These are phyloP conservation scores for Penicillium oxalicum DNA, from an alignment of 2,329 filamentous ascomycete genomes.

Conservation along the genomic window DNA sequence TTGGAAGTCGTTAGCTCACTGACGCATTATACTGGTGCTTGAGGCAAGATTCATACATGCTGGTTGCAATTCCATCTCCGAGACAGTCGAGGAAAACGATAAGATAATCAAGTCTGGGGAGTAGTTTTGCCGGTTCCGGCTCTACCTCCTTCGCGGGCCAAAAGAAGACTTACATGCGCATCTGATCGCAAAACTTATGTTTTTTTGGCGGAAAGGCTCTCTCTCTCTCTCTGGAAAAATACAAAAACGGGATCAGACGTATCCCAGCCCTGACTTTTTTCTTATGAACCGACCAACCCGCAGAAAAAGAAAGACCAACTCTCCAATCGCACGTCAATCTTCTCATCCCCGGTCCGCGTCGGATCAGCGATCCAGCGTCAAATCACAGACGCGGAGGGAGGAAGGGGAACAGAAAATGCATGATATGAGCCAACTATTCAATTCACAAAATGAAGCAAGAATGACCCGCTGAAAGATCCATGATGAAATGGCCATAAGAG, in stretches of 20 bases:
- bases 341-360: constrained; percentile 19
- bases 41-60: too few relatives aligned
- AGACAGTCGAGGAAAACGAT: too few relatives aligned
- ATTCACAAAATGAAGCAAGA: constrained; percentile 26
- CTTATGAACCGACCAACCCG: background rate
- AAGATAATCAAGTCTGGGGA: too few relatives aligned
- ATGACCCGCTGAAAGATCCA: constrained; percentile 26
- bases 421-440: constrained; percentile 18
- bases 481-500: constrained; percentile 15
- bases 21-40: too few relatives aligned
- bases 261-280: constrained; percentile 7
- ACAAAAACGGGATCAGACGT: constrained; percentile 5
- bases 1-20: too few relatives aligned
- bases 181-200: constrained; percentile 10
- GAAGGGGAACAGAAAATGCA: constrained; percentile 4
- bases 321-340: constrained; percentile 1
- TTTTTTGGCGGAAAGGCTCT: constrained; percentile 9
- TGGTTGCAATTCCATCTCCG: too few relatives aligned
- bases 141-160: too few relatives aligned
- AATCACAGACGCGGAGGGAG: constrained; percentile 20
- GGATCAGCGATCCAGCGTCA: constrained; percentile 39
- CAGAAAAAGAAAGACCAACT: constrained; percentile 1
- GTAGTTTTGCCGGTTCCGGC: too few relatives aligned
- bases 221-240: constrained; percentile 10
- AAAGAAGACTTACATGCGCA: constrained; percentile 1